phyloP scores from a whole-genome alignment of 352 stramenopile species.

The Globisporangium alternatum region DNA sequence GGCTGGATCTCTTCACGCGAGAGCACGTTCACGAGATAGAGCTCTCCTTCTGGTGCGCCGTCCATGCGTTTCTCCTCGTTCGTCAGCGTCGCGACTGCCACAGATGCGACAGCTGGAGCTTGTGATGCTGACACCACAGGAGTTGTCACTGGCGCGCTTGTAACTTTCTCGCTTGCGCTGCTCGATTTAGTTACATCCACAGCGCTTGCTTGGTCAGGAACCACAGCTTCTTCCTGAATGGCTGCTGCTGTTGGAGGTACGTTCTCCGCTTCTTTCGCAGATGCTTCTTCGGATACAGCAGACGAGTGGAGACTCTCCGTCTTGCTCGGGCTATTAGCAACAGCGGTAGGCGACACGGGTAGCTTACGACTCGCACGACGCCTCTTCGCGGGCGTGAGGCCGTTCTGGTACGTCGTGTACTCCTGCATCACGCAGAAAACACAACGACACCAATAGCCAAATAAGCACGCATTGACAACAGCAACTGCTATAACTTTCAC shows the following conservation, averaged over 20 bases:
- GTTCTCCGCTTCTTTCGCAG: conserved; percentile 6
- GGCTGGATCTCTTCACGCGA: conserved; percentile 37
- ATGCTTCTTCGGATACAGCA: neutral
- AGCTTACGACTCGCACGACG: conserved; percentile 7
- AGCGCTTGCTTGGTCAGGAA: neutral
- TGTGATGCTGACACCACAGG: neutral
- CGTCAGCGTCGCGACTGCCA: conserved; percentile 21
- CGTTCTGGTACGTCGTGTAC: conserved; percentile 15
- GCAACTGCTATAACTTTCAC: neutral
- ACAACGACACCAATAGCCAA: neutral
- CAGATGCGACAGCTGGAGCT: neutral
- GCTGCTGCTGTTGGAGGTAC: neutral
- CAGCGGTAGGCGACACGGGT: neutral
- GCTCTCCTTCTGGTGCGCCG: conserved; percentile 49
- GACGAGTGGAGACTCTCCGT: neutral
- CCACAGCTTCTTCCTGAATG: neutral
- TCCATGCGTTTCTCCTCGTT: conserved; percentile 37
- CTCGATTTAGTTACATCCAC: neutral
- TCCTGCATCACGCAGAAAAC: neutral
- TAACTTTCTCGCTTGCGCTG: conserved; percentile 1
- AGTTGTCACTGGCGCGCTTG: neutral
- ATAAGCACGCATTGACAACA: neutral
- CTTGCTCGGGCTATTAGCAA: neutral
- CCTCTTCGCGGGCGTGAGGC: conserved; percentile 9
- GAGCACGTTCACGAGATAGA: conserved; percentile 59